Percentiles rank a stretch among this genome's conserved stretches.
These are phyloP conservation scores for Sesbania bispinosa DNA, from an alignment of 306 rosid species.

Conservation along the genomic window DNA sequence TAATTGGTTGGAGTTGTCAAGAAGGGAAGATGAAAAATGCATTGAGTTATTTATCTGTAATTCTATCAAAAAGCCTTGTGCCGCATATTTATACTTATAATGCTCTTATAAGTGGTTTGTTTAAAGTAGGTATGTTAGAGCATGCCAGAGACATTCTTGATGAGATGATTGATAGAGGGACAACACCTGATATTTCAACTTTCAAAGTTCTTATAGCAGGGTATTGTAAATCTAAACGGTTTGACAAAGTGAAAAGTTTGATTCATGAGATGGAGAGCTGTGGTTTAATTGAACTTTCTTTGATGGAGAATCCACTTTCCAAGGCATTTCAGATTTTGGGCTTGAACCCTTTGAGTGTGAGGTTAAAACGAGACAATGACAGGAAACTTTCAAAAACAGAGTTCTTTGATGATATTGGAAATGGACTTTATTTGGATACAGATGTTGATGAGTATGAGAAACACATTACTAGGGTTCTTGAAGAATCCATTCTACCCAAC, in stretches of 20 bases:
- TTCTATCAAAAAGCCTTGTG: slow-evolving; percentile 42
- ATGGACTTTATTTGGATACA: slow-evolving; percentile 88
- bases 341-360: slow-evolving; percentile 56
- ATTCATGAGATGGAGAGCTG: slow-evolving; percentile 56
- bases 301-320: slow-evolving; percentile 52
- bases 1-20: slow-evolving; percentile 79
- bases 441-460: slow-evolving; percentile 72
- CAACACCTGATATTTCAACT: slow-evolving; percentile 54
- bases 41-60: slow-evolving; percentile 50
- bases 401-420: slow-evolving; percentile 79
- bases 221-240: slow-evolving; percentile 68
- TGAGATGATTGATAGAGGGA: slow-evolving; percentile 79
- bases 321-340: slow-evolving; percentile 75
- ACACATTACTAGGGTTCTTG: slow-evolving; percentile 46
- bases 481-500: slow-evolving; percentile 58
- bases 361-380: slow-evolving; percentile 73
- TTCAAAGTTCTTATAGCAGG: slow-evolving; percentile 78
- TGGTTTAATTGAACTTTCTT: slow-evolving; percentile 50
- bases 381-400: slow-evolving; percentile 53
- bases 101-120: slow-evolving; percentile 70
- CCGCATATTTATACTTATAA: slow-evolving; percentile 60
- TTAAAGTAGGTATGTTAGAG: slow-evolving; percentile 62
- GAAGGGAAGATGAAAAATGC: slow-evolving; percentile 58
- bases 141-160: slow-evolving; percentile 49
- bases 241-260: slow-evolving; percentile 56